These are phyloP conservation scores for Barbarea vulgaris DNA, from an alignment of 345 rosid species.

Conservation along the genomic window DNA sequence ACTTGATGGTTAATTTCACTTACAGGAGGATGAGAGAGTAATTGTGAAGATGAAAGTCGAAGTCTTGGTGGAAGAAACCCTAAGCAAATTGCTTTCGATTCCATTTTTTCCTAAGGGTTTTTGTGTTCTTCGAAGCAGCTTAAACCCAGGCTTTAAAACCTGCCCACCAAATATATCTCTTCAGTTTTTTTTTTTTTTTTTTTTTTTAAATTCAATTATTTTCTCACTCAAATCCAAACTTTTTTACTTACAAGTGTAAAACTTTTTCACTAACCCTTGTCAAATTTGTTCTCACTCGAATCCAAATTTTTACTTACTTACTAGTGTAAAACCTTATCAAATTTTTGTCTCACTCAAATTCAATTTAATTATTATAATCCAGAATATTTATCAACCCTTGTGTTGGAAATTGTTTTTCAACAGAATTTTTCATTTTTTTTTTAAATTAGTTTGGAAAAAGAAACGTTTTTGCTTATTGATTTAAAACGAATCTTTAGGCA, in stretches of 20 bases:
- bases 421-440: background rate
- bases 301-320: no score
- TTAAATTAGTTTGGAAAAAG: background rate
- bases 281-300: no score
- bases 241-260: background rate
- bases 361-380: no score
- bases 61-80: slow-evolving; percentile 49
- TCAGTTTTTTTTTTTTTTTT: background rate
- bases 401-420: background rate
- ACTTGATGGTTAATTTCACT: slow-evolving; percentile 23
- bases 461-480: background rate
- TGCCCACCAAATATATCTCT: background rate
- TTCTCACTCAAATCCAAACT: background rate
- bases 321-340: no score
- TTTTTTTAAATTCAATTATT: no score
- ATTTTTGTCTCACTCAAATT: no score
- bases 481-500: background rate
- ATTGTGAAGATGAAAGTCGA: slow-evolving; percentile 26
- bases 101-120: slow-evolving; percentile 41
- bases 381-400: no score
- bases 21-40: slow-evolving; percentile 39
- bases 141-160: slow-evolving; percentile 28
- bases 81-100: slow-evolving; percentile 51
- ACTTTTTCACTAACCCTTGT: no score
- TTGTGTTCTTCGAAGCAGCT: slow-evolving; percentile 40